Conservation (phyloP, 495 filamentous ascomycete species). For the Penicillium goetzii region DNA sequence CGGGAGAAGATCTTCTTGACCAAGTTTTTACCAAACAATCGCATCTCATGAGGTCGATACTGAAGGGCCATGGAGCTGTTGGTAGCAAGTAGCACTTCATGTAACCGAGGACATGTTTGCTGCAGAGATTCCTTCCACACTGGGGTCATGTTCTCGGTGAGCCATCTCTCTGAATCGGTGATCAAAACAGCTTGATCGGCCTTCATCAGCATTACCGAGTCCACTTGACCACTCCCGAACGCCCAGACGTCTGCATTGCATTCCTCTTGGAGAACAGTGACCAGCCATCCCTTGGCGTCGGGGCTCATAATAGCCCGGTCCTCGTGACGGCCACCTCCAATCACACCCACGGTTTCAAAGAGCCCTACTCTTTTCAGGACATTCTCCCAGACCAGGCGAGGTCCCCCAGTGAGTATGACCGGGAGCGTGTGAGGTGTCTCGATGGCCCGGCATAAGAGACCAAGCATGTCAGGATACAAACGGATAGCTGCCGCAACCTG, state of each 20-base stretch:
- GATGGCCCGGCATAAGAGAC: constrained; percentile 40
- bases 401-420: constrained; percentile 61
- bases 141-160: not conserved
- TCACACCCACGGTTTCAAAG: constrained; percentile 48
- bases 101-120: not conserved
- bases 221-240: constrained; percentile 66
- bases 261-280: constrained; percentile 40
- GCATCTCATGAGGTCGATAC: not conserved
- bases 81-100: not conserved
- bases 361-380: constrained; percentile 55
- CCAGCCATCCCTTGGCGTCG: constrained; percentile 54
- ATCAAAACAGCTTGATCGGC: constrained; percentile 63
- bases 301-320: constrained; percentile 59
- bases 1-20: not conserved
- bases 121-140: not conserved
- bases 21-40: not conserved
- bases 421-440: constrained; percentile 50
- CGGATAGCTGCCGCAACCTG: constrained; percentile 46
- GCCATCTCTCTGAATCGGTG: constrained; percentile 41
- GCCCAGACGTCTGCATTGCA: constrained; percentile 55
- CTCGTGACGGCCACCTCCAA: constrained; percentile 57
- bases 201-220: constrained; percentile 59
- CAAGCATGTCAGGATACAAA: constrained; percentile 55
- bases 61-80: not conserved
- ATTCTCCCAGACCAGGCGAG: constrained; percentile 60